These are phyloP conservation scores for Larix kaempferi DNA, from an alignment of 75 land plant genomes.

Conservation along the genomic window DNA sequence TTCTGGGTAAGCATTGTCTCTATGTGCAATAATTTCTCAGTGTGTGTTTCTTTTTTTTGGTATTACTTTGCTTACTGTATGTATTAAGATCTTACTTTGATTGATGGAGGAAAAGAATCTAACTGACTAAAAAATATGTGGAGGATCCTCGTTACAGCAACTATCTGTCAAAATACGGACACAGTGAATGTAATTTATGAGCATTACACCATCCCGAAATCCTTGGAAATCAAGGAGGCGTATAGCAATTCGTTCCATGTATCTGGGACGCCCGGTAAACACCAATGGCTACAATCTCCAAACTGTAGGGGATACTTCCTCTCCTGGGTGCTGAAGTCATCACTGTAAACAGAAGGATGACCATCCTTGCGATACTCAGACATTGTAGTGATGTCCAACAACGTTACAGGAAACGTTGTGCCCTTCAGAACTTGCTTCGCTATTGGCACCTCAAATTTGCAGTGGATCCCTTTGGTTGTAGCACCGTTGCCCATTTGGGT, in stretches of 20 bases:
- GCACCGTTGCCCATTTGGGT: slow-evolving; percentile 18
- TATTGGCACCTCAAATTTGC: neutral
- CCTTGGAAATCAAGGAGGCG: neutral
- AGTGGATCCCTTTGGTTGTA: slow-evolving; percentile 13
- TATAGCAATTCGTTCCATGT: slow-evolving; percentile 29
- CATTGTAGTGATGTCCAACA: slow-evolving; percentile 18
- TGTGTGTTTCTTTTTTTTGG: too few species aligned
- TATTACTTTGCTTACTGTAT: too few species aligned
- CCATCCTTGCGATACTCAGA: slow-evolving; percentile 21
- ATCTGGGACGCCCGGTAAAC: slow-evolving; percentile 28
- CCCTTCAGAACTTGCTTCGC: neutral
- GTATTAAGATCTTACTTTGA: too few species aligned
- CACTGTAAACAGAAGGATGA: slow-evolving; percentile 18
- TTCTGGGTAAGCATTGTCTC: too few species aligned
- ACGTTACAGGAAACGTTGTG: slow-evolving; percentile 14
- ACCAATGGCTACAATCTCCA: slow-evolving; percentile 32
- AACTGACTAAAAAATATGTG: too few species aligned
- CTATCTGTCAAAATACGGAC: too few species aligned
- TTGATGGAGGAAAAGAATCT: too few species aligned
- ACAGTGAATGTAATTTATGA: too few species aligned
- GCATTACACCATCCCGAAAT: too few species aligned
- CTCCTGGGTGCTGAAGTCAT: slow-evolving; percentile 6
- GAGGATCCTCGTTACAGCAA: too few species aligned
- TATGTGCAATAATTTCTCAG: too few species aligned
- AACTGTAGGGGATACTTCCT: too few species aligned